Base-by-base conservation (phyloP, 176 grass and related monocot species). In the Melocanna baccifera region DNA sequence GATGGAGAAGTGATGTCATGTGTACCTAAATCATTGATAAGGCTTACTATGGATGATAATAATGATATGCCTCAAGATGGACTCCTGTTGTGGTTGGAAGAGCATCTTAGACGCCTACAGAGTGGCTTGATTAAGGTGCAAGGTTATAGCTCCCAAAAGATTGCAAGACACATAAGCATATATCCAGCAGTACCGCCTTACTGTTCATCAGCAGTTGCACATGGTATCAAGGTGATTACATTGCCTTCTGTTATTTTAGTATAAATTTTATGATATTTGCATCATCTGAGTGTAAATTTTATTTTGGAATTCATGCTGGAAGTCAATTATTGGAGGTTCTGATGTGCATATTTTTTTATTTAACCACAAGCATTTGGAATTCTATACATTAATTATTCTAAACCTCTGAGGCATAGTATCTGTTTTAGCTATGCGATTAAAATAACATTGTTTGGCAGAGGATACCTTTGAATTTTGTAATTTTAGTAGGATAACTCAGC, bases 71-170 rank as follows among this genome's bases (percentile, higher is more conserved):
- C 76, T 18, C 85, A 88, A 83, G 91, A 93, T 37, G 91, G 74
- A 53, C 28, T 90, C 5, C 43, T 90, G 58, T 47, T 90, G 78
- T 93, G 91, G 91, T 85, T 93, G 48, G 91, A 93, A 77, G 88
- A 90, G 25, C 88, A 90, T 30, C 80, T 72, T 18, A 82, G 88
- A n/a, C 64, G 85, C 7, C 34, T 93, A 36, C 88, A 87, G 59
- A 85, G 53, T 88, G 82, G 91, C 43, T 19, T 88, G 48, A 90
- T 93, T 57, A 75, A 74, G 28, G 73, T 73, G 72, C 53, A 58
- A 2, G 2, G 19, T 57, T 50, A 5, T 22, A 37, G 78, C 39
- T 9, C 42, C 37, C 29, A 40, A 63, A 73, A 46, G n/a, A 55
- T 41, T 39, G 42, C 39, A 71, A 71, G 28, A 40, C 58, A 50